Base-by-base conservation (phyloP, 1,139 yeast species). In the Suhomyces coccinellae region DNA sequence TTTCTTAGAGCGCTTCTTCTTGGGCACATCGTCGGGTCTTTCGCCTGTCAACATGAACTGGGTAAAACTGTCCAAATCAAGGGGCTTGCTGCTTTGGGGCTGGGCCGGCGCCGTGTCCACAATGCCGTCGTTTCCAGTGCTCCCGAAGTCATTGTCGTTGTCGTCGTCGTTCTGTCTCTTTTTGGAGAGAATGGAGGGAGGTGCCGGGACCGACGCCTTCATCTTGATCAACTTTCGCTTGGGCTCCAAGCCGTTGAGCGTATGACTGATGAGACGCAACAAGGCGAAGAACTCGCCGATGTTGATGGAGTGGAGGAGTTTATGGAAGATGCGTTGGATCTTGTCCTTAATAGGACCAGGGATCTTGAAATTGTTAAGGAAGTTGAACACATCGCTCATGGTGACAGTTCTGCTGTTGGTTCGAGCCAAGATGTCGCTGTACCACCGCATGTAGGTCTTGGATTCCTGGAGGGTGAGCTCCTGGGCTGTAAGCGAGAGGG, bases 211-310 rank as follows among this genome's bases (percentile, higher is more conserved):
- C 0, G 84, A 76, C 0, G 88, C 83, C 36, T 72, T 69, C 2
- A 69, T 58, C 46, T 66, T 65, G 30, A 86, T 75, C 57, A 84
- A 66, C 14, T 62, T 59, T 53, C 89, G 66, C 22, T 71, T 63
- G 1, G 88, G 85, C 14, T 70, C 62, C 34, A 64, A 54, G 1
- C 83, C 83, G 36, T 58, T 60, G 30, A 78, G 56, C 0, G 79
- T 67, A 58, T 83, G 89, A 13, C 88, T 75, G 20, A 86, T 73
- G 33, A 86, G 66, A 55, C 95, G 70, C 44, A 85, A 61, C 36
- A 85, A 69, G 1, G 93, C 93, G 65, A 82, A 86, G 60, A 86
- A 86, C 59, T 85, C 88, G 5, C 91, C 91, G 47, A 85, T 79
- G 55, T 83, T 84, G 45, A 85, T 69, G 10, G 84, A 74, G 44